phyloP scores from a whole-genome alignment of 352 stramenopile genomes.

The Phytophthora ramorum region DNA sequence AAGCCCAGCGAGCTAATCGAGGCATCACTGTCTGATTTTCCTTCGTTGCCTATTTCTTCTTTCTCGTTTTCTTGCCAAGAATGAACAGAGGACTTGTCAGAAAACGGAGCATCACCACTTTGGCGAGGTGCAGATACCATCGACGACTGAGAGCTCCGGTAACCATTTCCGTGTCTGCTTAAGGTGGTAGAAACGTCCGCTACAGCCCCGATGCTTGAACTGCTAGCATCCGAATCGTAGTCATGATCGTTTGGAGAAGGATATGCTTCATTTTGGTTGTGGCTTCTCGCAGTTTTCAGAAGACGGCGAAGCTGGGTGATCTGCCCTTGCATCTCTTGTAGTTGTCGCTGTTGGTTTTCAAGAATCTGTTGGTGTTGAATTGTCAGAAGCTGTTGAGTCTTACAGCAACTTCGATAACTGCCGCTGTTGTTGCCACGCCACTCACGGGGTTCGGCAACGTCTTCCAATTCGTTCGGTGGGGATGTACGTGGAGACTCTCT shows the following conservation, averaged over 20 bases:
- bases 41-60: conserved; percentile 7
- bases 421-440: conserved; percentile 10
- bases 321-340: conserved; percentile 79
- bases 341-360: conserved; percentile 74
- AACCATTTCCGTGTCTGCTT: conserved; percentile 24
- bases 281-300: conserved; percentile 39
- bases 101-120: conserved; percentile 11
- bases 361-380: conserved; percentile 83
- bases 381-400: conserved; percentile 68
- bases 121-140: conserved; percentile 16
- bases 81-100: conserved; percentile 19
- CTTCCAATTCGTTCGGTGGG: conserved; percentile 13
- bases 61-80: conserved; percentile 13
- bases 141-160: conserved; percentile 30
- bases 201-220: conserved; percentile 28
- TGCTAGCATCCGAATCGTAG: conserved; percentile 40
- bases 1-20: conserved; percentile 65
- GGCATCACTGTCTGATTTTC: conserved; percentile 17
- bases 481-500: conserved; percentile 1
- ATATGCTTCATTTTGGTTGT: conserved; percentile 26
- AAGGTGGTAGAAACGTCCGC: conserved; percentile 33
- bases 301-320: conserved; percentile 62
- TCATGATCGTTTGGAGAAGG: conserved; percentile 9
- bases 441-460: conserved; percentile 1
- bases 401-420: conserved; percentile 60